Conservation (phyloP, 2,329 filamentous ascomycete species). For the Trichoderma koningii region DNA sequence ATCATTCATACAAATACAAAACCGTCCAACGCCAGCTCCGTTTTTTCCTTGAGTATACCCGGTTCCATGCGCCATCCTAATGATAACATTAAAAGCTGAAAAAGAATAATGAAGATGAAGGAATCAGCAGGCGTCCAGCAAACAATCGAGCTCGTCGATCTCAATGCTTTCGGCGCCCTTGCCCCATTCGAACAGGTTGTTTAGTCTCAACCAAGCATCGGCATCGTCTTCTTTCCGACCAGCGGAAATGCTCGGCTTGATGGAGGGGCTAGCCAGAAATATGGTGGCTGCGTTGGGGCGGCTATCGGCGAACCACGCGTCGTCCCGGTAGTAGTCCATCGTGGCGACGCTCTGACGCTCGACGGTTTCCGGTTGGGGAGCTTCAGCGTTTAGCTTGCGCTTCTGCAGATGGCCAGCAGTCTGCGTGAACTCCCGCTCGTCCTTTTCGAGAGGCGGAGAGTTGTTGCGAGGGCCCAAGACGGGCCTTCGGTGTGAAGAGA, state of each 20-base stretch:
- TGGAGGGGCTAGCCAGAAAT: slow-evolving; percentile 58
- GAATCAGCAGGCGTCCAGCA: slow-evolving; percentile 72
- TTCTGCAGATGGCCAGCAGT: slow-evolving; percentile 83
- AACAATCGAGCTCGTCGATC: slow-evolving; percentile 86
- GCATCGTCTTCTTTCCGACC: slow-evolving; percentile 44
- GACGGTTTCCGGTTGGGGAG: slow-evolving; percentile 35
- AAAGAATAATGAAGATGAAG: slow-evolving; percentile 6
- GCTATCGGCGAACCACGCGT: slow-evolving; percentile 57
- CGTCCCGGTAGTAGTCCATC: slow-evolving; percentile 48
- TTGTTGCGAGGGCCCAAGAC: slow-evolving; percentile 61
- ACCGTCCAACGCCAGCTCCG: slow-evolving; percentile 21
- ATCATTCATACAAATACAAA: slow-evolving; percentile 30
- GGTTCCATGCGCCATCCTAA: slow-evolving; percentile 25
- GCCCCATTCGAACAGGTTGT: slow-evolving; percentile 56
- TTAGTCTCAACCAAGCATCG: slow-evolving; percentile 46
- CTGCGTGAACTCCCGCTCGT: slow-evolving; percentile 95
- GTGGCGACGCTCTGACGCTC: slow-evolving; percentile 35
- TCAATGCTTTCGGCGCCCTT: slow-evolving; percentile 85
- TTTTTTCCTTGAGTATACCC: slow-evolving; percentile 18
- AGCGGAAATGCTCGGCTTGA: slow-evolving; percentile 43
- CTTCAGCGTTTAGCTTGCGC: slow-evolving; percentile 57
- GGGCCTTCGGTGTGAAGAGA: slow-evolving; percentile 52
- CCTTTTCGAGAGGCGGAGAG: slow-evolving; percentile 86
- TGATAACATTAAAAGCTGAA: slow-evolving; percentile 17
- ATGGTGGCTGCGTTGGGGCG: slow-evolving; percentile 41